Evolutionary conservation across 1,284 basidiomycete species (phyloP).

Genomic region (Cutaneotrichosporon daszewskae): DNA sequence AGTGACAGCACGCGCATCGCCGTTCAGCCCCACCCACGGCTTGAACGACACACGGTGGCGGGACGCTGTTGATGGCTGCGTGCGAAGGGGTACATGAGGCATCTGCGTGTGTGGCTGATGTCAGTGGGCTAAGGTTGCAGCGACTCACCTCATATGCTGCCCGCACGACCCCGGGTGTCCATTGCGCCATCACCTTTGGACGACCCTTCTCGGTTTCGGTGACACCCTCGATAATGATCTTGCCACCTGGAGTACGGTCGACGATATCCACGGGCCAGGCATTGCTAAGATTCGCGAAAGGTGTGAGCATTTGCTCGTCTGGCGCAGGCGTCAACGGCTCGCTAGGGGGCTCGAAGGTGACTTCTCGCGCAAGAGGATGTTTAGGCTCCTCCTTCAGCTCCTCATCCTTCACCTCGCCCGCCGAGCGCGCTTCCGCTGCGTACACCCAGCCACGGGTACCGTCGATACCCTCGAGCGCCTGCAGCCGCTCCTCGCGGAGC

Average conservation of each 20-base stretch:
- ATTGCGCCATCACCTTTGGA: conserved; percentile 13
- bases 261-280: conserved; percentile 1
- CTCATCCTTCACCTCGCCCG: conserved; percentile 4
- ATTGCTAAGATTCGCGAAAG: too few relatives aligned
- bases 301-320: too few relatives aligned
- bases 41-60: conserved; percentile 25
- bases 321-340: conserved; percentile 16
- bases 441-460: conserved; percentile 33
- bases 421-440: conserved; percentile 18
- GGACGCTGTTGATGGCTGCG: conserved; percentile 32
- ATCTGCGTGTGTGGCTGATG: conserved; percentile 43
- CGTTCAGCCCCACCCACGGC: conserved; percentile 25
- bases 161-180: conserved; percentile 28
- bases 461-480: conserved; percentile 45
- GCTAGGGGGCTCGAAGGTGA: conserved; percentile 12
- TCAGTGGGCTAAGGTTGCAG: conserved; percentile 1
- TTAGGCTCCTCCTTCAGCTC: not conserved
- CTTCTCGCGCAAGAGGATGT: conserved; percentile 16
- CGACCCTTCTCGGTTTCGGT: conserved; percentile 15
- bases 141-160: conserved; percentile 39
- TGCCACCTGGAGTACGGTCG: conserved; percentile 12
- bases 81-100: conserved; percentile 40
- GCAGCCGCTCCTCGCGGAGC: conserved; percentile 58
- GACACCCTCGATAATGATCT: conserved; percentile 24
- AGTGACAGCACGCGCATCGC: conserved; percentile 1